Evolutionary conservation across 2,329 filamentous ascomycete species (phyloP).

Genomic region (Phialophora chinensis): DNA sequence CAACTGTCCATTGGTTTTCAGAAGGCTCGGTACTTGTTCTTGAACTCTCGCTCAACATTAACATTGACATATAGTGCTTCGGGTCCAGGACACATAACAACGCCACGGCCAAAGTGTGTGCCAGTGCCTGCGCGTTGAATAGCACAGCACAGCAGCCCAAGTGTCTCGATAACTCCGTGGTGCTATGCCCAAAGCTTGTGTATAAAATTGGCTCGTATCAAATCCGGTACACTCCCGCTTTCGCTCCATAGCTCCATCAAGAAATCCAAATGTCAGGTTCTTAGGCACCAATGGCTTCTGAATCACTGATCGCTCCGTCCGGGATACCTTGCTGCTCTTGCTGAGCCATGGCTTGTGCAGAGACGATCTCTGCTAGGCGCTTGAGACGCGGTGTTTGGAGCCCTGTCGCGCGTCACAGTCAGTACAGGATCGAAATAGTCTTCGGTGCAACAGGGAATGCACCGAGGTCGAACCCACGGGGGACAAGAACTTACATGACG

Average conservation of each 20-base stretch:
- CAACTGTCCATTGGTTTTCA: background rate
- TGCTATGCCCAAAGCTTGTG: slow-evolving; percentile 24
- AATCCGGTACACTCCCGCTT: background rate
- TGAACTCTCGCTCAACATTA: slow-evolving; percentile 15
- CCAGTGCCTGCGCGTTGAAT: background rate
- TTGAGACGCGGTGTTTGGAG: slow-evolving; percentile 94
- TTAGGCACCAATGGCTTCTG: slow-evolving; percentile 26
- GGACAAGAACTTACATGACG: slow-evolving; percentile 76
- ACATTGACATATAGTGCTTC: slow-evolving; percentile 14
- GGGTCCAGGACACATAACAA: slow-evolving; percentile 6
- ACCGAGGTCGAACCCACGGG: slow-evolving; percentile 8
- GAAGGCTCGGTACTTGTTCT: background rate
- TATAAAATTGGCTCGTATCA: slow-evolving; percentile 8
- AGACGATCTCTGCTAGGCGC: slow-evolving; percentile 96
- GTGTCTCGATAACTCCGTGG: slow-evolving; percentile 16
- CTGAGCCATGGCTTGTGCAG: slow-evolving; percentile 92
- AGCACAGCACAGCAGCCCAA: slow-evolving; percentile 8
- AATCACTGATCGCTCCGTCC: slow-evolving; percentile 38
- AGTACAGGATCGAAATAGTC: slow-evolving; percentile 35
- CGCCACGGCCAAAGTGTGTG: slow-evolving; percentile 14
- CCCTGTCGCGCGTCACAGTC: slow-evolving; percentile 61
- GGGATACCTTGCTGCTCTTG: slow-evolving; percentile 78
- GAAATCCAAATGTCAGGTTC: background rate
- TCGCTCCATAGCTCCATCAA: background rate
- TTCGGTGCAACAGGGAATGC: background rate